These are phyloP conservation scores for Phytophthora hybrid DNA, from an alignment of 352 stramenopile species.

Conservation along the genomic window DNA sequence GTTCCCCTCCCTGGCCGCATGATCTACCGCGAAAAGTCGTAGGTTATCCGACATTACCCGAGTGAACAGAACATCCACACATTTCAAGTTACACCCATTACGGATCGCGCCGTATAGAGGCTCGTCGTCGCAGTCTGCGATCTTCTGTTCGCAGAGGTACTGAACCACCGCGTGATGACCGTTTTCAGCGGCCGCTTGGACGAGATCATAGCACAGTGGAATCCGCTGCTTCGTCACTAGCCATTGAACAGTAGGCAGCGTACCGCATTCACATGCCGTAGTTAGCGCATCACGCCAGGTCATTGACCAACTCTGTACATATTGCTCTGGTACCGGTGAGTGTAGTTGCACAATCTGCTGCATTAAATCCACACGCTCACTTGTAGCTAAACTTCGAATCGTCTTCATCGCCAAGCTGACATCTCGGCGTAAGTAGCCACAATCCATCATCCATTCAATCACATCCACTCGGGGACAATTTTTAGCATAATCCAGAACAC, in stretches of 20 bases:
- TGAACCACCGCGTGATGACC: too few relatives aligned
- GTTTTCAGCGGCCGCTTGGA: too few relatives aligned
- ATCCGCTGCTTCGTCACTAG: neutral
- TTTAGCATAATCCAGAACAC: constrained; percentile 9
- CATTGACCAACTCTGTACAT: neutral
- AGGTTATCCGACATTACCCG: too few relatives aligned
- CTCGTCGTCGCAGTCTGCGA: too few relatives aligned
- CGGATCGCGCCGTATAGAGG: too few relatives aligned
- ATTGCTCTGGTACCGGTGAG: neutral
- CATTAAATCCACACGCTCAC: constrained; percentile 16
- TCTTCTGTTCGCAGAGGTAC: too few relatives aligned
- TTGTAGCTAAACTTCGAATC: too few relatives aligned
- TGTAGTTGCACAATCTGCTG: constrained; percentile 17
- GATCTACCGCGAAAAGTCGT: too few relatives aligned
- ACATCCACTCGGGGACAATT: neutral
- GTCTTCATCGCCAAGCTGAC: too few relatives aligned
- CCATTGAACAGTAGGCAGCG: constrained; percentile 4
- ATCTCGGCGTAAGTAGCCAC: neutral
- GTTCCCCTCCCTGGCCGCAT: too few relatives aligned
- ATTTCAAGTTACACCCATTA: too few relatives aligned
- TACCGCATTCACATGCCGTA: constrained; percentile 1
- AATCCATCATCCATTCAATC: constrained; percentile 26
- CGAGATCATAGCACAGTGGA: neutral
- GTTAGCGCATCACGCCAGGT: constrained; percentile 3
- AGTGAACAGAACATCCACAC: too few relatives aligned